phyloP scores from a whole-genome alignment of 257 asterid genomes.

The Lantana camara region DNA sequence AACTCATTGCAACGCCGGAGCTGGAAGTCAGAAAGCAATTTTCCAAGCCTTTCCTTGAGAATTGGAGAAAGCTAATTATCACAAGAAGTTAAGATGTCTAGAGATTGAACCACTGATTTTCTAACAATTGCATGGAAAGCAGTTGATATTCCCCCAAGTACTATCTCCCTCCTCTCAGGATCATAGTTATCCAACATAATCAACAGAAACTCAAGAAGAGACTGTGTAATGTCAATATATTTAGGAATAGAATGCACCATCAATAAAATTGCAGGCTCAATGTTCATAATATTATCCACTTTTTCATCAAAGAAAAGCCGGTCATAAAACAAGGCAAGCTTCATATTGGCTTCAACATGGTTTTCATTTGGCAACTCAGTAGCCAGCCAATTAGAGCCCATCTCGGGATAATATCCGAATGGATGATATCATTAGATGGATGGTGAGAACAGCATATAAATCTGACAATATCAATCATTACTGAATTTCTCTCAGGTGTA shows the following conservation, averaged over 20 bases:
- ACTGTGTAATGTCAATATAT: conserved; percentile 63
- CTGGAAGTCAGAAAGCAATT: conserved; percentile 37
- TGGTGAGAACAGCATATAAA: conserved; percentile 81
- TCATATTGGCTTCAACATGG: conserved; percentile 65
- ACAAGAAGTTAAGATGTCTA: conserved; percentile 54
- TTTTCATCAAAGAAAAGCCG: conserved; percentile 82
- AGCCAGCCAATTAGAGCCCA: conserved; percentile 91
- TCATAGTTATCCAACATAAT: conserved; percentile 71
- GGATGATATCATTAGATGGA: conserved; percentile 65
- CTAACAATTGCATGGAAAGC: conserved; percentile 53
- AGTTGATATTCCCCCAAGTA: conserved; percentile 50
- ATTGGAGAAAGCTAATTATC: conserved; percentile 56
- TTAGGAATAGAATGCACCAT: conserved; percentile 70
- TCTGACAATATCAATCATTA: conserved; percentile 67
- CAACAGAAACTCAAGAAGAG: conserved; percentile 74
- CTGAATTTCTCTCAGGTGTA: conserved; percentile 49
- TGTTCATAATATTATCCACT: conserved; percentile 63
- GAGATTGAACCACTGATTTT: conserved; percentile 60
- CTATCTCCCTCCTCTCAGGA: conserved; percentile 60
- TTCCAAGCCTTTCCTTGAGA: conserved; percentile 59
- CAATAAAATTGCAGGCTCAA: conserved; percentile 75
- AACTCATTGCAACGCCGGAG: conserved; percentile 20
- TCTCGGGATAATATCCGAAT: conserved; percentile 63
- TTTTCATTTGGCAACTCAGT: conserved; percentile 44
- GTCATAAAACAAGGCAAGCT: conserved; percentile 78